phyloP scores from a whole-genome alignment of 257 asterid species.

The Solanum boliviense region DNA sequence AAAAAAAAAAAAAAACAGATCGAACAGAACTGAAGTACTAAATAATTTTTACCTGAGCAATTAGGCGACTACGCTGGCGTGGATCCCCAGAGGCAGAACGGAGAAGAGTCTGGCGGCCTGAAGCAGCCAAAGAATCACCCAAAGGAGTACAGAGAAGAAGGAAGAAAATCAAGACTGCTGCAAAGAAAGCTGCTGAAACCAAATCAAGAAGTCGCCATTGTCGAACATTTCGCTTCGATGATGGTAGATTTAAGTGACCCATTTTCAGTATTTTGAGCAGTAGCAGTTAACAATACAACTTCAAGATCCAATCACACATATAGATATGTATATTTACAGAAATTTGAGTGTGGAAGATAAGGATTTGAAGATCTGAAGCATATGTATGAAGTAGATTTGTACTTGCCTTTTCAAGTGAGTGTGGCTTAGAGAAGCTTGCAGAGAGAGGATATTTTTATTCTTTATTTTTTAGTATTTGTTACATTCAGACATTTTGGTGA shows the following conservation, averaged over 20 bases:
- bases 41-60: not conserved
- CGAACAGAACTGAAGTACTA: not conserved
- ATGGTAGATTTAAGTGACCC: constrained; percentile 69
- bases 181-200: constrained; percentile 57
- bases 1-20: not conserved
- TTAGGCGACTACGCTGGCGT: constrained; percentile 51
- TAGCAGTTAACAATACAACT: not conserved
- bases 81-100: constrained; percentile 57
- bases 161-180: constrained; percentile 66
- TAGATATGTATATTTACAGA: not conserved
- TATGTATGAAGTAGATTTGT: not conserved
- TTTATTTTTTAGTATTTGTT: not conserved
- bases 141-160: constrained; percentile 58
- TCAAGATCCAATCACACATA: constrained; percentile 20
- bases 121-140: constrained; percentile 77
- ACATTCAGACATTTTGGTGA: not conserved
- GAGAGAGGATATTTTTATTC: not conserved
- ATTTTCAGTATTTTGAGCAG: constrained; percentile 10
- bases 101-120: constrained; percentile 65
- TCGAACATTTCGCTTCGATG: constrained; percentile 62
- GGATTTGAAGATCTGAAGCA: constrained; percentile 9
- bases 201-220: constrained; percentile 72
- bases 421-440: not conserved
- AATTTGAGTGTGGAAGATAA: not conserved
- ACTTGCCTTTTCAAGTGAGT: not conserved